Percentiles rank a stretch among this genome's conserved stretches.
Evolutionary conservation across 768 basidiomycete genomes (phyloP).

Genomic region (Mycena epipterygia): DNA sequence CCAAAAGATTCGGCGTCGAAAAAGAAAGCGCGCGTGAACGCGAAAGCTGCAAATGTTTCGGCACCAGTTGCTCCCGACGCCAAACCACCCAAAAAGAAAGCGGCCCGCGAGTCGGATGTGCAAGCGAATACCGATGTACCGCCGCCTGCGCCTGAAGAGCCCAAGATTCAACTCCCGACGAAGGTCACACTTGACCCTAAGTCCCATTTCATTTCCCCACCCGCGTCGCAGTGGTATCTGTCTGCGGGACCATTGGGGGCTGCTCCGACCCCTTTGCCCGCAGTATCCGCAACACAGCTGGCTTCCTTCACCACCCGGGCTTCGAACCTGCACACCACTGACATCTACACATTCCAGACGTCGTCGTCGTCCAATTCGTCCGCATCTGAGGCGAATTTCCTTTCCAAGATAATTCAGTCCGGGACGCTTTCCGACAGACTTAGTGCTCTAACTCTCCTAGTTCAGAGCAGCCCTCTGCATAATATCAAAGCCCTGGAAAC

Average conservation of each 20-base stretch:
- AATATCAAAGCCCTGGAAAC: conserved; percentile 85
- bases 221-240: conserved; percentile 69
- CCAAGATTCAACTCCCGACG: conserved; percentile 47
- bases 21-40: conserved; percentile 17
- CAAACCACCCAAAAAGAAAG: conserved; percentile 38
- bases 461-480: conserved; percentile 90
- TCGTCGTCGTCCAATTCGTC: conserved; percentile 70
- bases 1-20: conserved; percentile 33
- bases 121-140: conserved; percentile 18
- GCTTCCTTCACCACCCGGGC: conserved; percentile 60
- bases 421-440: conserved; percentile 95
- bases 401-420: conserved; percentile 85
- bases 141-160: conserved; percentile 12
- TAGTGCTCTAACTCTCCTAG: conserved; percentile 90
- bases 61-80: not conserved
- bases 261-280: conserved; percentile 41
- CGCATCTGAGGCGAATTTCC: conserved; percentile 83
- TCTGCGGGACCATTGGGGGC: conserved; percentile 56
- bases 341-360: conserved; percentile 61
- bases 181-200: conserved; percentile 54
- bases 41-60: conserved; percentile 21
- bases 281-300: conserved; percentile 60
- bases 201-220: conserved; percentile 55
- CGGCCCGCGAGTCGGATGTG: conserved; percentile 30
- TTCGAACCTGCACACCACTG: conserved; percentile 54